Percentiles rank a stretch among this genome's conserved stretches.
phyloP scores from a whole-genome alignment of 192 early-diverging fungal species.

The Jimgerdemannia flammicorona region DNA sequence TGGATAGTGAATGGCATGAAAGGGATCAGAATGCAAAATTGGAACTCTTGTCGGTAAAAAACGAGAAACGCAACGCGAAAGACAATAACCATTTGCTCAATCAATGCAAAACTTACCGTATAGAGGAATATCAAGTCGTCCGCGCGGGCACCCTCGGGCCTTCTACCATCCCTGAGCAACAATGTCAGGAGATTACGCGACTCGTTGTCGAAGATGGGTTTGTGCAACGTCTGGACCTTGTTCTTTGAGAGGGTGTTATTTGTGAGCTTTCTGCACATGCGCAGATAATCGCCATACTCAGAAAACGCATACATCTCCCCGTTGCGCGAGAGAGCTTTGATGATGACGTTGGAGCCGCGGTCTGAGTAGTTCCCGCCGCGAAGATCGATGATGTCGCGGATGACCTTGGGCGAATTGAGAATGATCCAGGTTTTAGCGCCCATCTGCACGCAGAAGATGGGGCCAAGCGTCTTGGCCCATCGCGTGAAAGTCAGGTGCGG shows the following conservation, averaged over 20 bases:
- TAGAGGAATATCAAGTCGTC: background rate
- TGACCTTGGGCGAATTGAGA: background rate
- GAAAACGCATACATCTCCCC: background rate
- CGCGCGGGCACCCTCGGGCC: background rate
- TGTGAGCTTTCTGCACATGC: background rate
- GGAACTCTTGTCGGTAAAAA: background rate
- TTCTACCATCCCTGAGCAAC: background rate
- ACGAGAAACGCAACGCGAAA: background rate
- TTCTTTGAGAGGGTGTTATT: background rate
- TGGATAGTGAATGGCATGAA: too few relatives aligned
- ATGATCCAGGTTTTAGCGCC: background rate
- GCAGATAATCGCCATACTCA: background rate
- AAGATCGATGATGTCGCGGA: background rate
- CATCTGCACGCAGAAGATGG: background rate
- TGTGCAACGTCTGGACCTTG: background rate
- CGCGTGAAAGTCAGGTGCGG: background rate
- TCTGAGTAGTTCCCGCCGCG: background rate
- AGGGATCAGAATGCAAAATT: background rate
- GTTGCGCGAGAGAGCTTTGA: background rate
- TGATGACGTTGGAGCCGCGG: background rate
- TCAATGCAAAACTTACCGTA: background rate
- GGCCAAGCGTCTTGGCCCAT: background rate
- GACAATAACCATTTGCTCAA: background rate
- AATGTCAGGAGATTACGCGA: background rate
- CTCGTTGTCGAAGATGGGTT: background rate